Conservation (phyloP, 2,329 filamentous ascomycete genomes). For the Sporothrix pallida region DNA sequence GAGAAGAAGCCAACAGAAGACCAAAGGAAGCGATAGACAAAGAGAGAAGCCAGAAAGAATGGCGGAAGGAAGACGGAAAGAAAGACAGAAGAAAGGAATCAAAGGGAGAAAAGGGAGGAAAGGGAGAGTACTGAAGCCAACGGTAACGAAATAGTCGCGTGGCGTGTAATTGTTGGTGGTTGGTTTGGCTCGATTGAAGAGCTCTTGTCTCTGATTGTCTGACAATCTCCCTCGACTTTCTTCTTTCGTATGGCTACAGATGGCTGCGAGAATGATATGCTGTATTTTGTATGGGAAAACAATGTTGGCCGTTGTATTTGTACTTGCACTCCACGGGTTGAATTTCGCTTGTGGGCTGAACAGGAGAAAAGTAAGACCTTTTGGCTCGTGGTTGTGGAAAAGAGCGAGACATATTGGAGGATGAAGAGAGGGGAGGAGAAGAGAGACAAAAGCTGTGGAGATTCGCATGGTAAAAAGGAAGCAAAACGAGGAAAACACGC, state of each 20-base stretch:
- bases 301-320: too few species aligned
- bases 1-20: background rate
- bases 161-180: background rate
- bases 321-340: background rate
- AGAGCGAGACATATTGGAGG: constrained; percentile 3
- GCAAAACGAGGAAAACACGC: background rate
- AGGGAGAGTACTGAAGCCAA: background rate
- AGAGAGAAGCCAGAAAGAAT: background rate
- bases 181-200: too few species aligned
- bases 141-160: background rate
- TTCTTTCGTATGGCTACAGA: constrained; percentile 1
- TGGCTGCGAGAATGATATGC: background rate
- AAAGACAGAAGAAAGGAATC: background rate
- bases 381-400: constrained; percentile 21
- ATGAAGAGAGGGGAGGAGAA: background rate
- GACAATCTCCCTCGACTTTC: background rate
- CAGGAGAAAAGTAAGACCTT: background rate
- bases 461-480: background rate
- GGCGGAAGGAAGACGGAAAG: background rate
- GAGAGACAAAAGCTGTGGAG: background rate
- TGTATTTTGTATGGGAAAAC: background rate
- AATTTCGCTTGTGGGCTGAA: background rate
- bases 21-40: background rate
- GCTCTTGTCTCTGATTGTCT: background rate
- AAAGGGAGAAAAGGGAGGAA: background rate